Evolutionary conservation across 2,329 filamentous ascomycete species (phyloP), one percentile per base, ranked within the genome.

Genomic region (Clarireedia hainanense): DNA sequence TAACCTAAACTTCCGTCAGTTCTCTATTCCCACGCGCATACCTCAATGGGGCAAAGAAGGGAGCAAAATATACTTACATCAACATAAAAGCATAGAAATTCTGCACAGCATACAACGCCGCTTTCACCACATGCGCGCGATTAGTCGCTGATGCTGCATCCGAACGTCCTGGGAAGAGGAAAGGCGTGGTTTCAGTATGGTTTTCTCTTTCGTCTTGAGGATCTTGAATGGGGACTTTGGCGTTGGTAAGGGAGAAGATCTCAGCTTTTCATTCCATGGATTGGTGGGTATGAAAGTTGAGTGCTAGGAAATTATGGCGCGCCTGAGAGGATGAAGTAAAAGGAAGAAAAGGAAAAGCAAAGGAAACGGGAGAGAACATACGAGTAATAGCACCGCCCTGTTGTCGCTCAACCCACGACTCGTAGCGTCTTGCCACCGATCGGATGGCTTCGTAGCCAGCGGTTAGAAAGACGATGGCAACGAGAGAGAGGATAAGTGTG

Each of bases 81-180:
- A 99, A 91, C 80, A 99, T 97, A 68, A 99, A 97, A 47, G 91
- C 95, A 72, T 99, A 99, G 72, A 97, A 97, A 64, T 94, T 95
- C 76, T 99, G 94, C 51, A 94, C 73, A 20, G 86, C 92, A 75
- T 99, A 99, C 55, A 99, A 75, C 34, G 80, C 72, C 27, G 89
- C 88, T 77, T 96, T 92, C 71, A 89, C 75, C 59, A 95, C 69
- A 72, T 89, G 91, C 51, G 83, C 85, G 67, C 80, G 81, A 70
- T 83, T 80, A 61, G 81, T 76, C 61, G 76, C 75, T 61, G 72
- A 4, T 34, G 75, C 70, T 81, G 80, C 69, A 78, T 81, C 71
- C 88, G 86, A 75, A 34, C 30, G 30, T 34, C 89, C 89, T 95
- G 85, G 75, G 75, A 79, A 78, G 73, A 83, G 74, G 72, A 83